A percentile compares a stretch with the other conserved stretches of the same genome.
Evolutionary conservation across 2,329 filamentous ascomycete species (phyloP).

Genomic region (Fusarium poae): DNA sequence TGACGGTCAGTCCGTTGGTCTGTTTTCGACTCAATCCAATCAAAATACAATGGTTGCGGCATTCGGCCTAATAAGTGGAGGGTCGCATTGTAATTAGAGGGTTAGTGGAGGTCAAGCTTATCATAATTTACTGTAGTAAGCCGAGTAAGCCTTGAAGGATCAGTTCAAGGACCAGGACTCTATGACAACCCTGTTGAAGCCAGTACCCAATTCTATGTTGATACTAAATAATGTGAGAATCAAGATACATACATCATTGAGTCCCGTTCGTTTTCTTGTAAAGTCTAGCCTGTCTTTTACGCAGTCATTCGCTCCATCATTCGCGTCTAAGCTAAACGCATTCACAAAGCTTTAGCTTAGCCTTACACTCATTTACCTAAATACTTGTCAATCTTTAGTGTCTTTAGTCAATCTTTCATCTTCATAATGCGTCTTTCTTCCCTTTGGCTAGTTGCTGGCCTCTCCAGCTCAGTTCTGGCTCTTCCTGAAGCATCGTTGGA

Average conservation of each 20-base stretch:
- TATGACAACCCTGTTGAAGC: background rate
- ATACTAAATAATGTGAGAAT: background rate
- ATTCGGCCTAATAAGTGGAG: background rate
- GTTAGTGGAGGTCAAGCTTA: slow-evolving; percentile 9
- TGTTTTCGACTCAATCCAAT: background rate
- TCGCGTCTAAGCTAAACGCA: background rate
- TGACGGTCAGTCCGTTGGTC: background rate
- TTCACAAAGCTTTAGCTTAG: background rate
- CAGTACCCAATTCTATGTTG: background rate
- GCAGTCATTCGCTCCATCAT: slow-evolving; percentile 7
- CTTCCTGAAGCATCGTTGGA: slow-evolving; percentile 1
- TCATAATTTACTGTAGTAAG: slow-evolving; percentile 22
- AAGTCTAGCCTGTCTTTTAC: background rate
- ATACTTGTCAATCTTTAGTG: background rate
- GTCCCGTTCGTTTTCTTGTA: background rate
- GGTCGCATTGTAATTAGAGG: background rate
- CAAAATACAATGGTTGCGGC: background rate
- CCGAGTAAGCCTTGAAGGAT: background rate
- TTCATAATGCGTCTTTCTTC: slow-evolving; percentile 4
- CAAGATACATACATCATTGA: slow-evolving; percentile 11
- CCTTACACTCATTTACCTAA: slow-evolving; percentile 8
- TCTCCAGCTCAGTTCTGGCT: slow-evolving; percentile 1
- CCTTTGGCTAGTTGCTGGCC: background rate
- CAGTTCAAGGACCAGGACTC: background rate
- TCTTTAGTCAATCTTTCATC: background rate